These are phyloP conservation scores for Penicillium mononematosum DNA, from an alignment of 495 filamentous ascomycete genomes.

Conservation along the genomic window DNA sequence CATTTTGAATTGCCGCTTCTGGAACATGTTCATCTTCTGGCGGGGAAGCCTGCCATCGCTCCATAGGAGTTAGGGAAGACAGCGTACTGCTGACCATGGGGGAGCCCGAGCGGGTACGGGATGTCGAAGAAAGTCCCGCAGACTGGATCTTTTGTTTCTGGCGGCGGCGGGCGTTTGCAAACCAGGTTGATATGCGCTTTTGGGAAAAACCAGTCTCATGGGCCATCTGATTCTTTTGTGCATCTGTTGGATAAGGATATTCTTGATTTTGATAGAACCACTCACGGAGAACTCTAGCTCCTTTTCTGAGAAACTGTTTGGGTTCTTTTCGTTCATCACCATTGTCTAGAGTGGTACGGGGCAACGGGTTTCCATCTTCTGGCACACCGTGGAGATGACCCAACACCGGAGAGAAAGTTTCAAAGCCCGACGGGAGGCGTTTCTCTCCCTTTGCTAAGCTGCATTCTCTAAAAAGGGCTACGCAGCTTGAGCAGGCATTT, in stretches of 20 bases:
- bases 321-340: constrained; percentile 36
- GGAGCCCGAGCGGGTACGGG: constrained; percentile 32
- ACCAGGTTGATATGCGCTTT: constrained; percentile 42
- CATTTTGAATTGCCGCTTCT: constrained; percentile 35
- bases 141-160: constrained; percentile 50
- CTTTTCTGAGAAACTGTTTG: constrained; percentile 60
- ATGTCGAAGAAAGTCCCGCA: constrained; percentile 53
- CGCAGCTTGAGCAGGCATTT: constrained; percentile 71
- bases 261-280: constrained; percentile 46
- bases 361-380: constrained; percentile 29
- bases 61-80: constrained; percentile 64
- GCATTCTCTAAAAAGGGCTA: constrained; percentile 70
- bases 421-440: constrained; percentile 43
- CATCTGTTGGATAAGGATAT: constrained; percentile 43
- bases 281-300: constrained; percentile 42
- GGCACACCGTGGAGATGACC: constrained; percentile 42
- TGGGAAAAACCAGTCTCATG: constrained; percentile 38
- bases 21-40: constrained; percentile 63
- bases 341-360: neutral
- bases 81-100: constrained; percentile 42
- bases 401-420: constrained; percentile 45
- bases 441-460: constrained; percentile 58
- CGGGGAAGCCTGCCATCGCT: constrained; percentile 77
- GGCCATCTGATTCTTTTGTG: constrained; percentile 32
- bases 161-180: constrained; percentile 44